Evolutionary conservation across 495 filamentous ascomycete genomes (phyloP), one percentile per base, ranked within the genome.

Genomic region (Tuber melanosporum): DNA sequence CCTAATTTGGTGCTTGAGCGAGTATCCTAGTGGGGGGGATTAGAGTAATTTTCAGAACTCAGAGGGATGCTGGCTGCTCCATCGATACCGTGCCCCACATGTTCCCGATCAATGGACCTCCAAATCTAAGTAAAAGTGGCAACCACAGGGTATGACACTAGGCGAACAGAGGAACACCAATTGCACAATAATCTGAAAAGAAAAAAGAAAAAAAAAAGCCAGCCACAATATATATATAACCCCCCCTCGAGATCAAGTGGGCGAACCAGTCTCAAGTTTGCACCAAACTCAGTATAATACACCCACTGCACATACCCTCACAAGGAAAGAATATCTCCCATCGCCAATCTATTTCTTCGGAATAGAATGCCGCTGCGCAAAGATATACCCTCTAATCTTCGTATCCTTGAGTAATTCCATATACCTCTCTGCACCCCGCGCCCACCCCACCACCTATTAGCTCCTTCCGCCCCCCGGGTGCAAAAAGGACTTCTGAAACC

Each of bases 371-470:
- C 95, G 92, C 88, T 97, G 94, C 86, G 95, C 88, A 81, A 94
- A 95, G 70, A 95, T 84, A 84, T 97, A 98, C 80, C 95, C 95
- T 86, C 89, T 91, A 82, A 98, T 87, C 86, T 93, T 92, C 82
- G 91, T 87, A 76, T 94, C 91, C 85, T 91, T 91, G 84, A 99
- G 87, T 74, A 97, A 86, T 84, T 97, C 92, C 80, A 99, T 90
- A 86, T 99, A 99, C 83, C 93, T 91, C 84, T 98, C 95, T 99
- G 82, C 39, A 41, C 39, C 45, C 49, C 52, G 12, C n/a, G 39
- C 0, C 22, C 14, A 69, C 32, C 14, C 22, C 70, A 43, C 74
- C 39, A 76, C 72, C 70, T 49, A 79, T 32, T 19, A n/a, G 36
- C 47, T 45, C 71, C 20, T 8, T 52, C 12, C 70, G 10, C 46